phyloP scores from a whole-genome alignment of 306 rosid genomes.

The Begonia masoniana region DNA sequence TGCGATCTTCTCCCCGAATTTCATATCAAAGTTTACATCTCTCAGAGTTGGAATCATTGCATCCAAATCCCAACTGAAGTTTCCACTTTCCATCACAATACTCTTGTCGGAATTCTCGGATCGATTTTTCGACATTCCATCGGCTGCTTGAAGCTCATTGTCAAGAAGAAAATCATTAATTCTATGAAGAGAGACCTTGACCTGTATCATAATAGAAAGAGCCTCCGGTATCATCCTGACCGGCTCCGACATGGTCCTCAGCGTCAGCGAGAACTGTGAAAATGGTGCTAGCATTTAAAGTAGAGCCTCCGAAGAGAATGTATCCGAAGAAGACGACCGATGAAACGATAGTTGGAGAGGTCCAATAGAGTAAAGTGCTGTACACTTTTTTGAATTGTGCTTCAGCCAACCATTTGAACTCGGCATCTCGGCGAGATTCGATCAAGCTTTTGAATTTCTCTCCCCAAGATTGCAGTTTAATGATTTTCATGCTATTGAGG shows the following conservation, averaged over 20 bases:
- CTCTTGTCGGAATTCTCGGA: constrained; percentile 13
- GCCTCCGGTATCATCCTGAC: constrained; percentile 67
- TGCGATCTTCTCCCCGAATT: constrained; percentile 51
- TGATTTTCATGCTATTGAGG: constrained; percentile 67
- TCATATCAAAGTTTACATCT: constrained; percentile 32
- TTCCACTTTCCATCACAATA: constrained; percentile 31
- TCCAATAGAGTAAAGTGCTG: constrained; percentile 43
- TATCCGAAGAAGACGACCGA: constrained; percentile 47
- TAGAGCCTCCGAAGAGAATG: constrained; percentile 32
- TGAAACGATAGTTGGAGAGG: constrained; percentile 58
- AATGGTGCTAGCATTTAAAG: constrained; percentile 63
- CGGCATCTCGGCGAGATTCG: constrained; percentile 30
- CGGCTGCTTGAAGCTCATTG: constrained; percentile 27
- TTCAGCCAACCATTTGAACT: constrained; percentile 52
- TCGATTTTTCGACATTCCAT: constrained; percentile 11
- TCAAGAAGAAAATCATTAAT: constrained; percentile 49
- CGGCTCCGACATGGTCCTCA: constrained; percentile 62
- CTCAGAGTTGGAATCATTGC: constrained; percentile 29
- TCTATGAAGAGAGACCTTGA: constrained; percentile 59
- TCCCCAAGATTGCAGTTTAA: constrained; percentile 80
- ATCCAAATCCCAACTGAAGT: constrained; percentile 57
- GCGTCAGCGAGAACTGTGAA: constrained; percentile 56
- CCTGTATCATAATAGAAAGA: constrained; percentile 55
- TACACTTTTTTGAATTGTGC: constrained; percentile 25
- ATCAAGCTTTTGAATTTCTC: constrained; percentile 42